phyloP scores from a whole-genome alignment of 768 basidiomycete genomes.

The Dacryopinax primogenitus region DNA sequence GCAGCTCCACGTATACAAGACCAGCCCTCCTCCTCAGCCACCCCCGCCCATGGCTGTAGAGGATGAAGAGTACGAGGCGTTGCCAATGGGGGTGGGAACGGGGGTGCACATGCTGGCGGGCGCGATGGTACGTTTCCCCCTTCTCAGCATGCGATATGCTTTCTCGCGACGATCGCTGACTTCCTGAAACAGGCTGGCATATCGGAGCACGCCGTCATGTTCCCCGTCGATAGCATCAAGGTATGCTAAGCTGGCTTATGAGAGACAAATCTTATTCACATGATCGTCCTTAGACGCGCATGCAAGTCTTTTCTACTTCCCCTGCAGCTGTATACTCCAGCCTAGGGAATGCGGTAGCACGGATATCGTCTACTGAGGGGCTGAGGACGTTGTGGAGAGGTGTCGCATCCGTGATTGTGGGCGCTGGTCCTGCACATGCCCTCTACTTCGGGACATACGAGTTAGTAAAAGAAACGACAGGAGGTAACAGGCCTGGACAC shows the following conservation, averaged over 20 bases:
- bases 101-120: slow-evolving; percentile 95
- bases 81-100: slow-evolving; percentile 67
- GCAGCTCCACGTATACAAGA: not conserved
- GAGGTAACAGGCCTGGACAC: slow-evolving; percentile 63
- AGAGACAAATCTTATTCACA: slow-evolving; percentile 9
- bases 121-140: slow-evolving; percentile 58
- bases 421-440: slow-evolving; percentile 96
- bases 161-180: slow-evolving; percentile 8
- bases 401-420: slow-evolving; percentile 87
- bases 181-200: slow-evolving; percentile 67
- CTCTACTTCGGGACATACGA: slow-evolving; percentile 96
- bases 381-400: slow-evolving; percentile 86
- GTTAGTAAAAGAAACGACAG: slow-evolving; percentile 81
- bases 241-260: slow-evolving; percentile 29
- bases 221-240: slow-evolving; percentile 96
- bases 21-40: not conserved
- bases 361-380: slow-evolving; percentile 91
- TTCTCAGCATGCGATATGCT: not conserved
- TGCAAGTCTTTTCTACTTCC: slow-evolving; percentile 90
- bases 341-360: slow-evolving; percentile 78
- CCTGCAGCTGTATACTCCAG: slow-evolving; percentile 78
- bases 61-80: slow-evolving; percentile 51
- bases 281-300: slow-evolving; percentile 60
- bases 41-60: slow-evolving; percentile 30
- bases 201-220: slow-evolving; percentile 98